These are phyloP conservation scores for Phyllostachys edulis DNA, from an alignment of 176 grass and related monocot genomes.

Conservation along the genomic window DNA sequence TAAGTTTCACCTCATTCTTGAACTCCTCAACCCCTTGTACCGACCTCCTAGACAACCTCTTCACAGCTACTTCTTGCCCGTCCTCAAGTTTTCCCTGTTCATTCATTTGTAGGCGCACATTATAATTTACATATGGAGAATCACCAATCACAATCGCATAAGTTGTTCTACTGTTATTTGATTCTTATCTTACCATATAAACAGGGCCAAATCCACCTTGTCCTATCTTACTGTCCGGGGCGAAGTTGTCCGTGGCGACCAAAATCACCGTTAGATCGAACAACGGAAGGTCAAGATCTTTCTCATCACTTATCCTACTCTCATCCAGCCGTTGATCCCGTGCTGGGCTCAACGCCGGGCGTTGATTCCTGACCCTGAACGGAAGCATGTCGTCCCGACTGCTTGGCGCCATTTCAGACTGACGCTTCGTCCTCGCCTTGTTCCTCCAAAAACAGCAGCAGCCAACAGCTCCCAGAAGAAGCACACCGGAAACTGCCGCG, in stretches of 20 bases:
- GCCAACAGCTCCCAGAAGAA: neutral
- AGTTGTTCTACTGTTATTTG: neutral
- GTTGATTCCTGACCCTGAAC: constrained; percentile 17
- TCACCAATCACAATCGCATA: neutral
- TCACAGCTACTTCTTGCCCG: constrained; percentile 53
- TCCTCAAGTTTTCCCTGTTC: constrained; percentile 51
- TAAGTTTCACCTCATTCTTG: constrained; percentile 57
- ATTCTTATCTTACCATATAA: constrained; percentile 42
- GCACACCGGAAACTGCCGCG: neutral
- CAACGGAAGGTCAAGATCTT: constrained; percentile 46
- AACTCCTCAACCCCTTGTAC: constrained; percentile 43
- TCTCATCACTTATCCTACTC: neutral
- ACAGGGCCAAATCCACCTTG: constrained; percentile 61
- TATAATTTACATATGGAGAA: neutral
- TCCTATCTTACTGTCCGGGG: constrained; percentile 33
- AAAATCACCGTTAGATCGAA: constrained; percentile 24
- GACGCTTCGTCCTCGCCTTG: neutral
- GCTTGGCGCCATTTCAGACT: neutral
- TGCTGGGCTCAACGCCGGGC: neutral
- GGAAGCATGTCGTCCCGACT: neutral
- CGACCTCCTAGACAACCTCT: constrained; percentile 50
- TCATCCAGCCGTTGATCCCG: neutral
- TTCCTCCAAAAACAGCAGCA: constrained; percentile 28
- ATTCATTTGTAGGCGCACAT: neutral
- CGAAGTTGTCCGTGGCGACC: constrained; percentile 32